Conservation (phyloP, 768 basidiomycete species). For the Mycena maculata region DNA sequence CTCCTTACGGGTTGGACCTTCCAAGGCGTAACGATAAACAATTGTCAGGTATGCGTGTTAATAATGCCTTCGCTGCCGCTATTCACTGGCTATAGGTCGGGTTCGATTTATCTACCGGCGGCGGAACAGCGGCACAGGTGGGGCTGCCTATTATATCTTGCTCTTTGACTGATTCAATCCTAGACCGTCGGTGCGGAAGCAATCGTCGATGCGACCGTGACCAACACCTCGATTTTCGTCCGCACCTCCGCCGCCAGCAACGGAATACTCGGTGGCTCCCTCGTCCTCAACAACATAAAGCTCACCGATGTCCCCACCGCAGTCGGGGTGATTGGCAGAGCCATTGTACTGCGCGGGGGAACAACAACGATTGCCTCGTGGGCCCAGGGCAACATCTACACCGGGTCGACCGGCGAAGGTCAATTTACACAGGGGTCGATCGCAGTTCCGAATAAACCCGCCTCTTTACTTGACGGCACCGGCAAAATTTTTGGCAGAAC, state of each 20-base stretch:
- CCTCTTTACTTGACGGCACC: slow-evolving; percentile 63
- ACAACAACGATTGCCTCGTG: slow-evolving; percentile 72
- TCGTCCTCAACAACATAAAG: slow-evolving; percentile 73
- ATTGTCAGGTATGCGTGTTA: slow-evolving; percentile 45
- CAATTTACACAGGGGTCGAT: slow-evolving; percentile 66
- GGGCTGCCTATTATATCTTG: not conserved
- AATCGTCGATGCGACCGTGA: slow-evolving; percentile 71
- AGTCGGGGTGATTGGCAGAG: slow-evolving; percentile 66
- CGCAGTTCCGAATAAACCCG: slow-evolving; percentile 62
- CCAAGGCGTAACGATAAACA: slow-evolving; percentile 55
- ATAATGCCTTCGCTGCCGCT: slow-evolving; percentile 18
- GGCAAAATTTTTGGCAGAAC: slow-evolving; percentile 71
- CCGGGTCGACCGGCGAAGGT: slow-evolving; percentile 56
- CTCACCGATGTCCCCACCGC: slow-evolving; percentile 71
- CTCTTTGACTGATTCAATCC: not conserved
- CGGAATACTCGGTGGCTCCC: slow-evolving; percentile 58
- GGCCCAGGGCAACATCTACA: slow-evolving; percentile 82
- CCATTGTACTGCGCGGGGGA: slow-evolving; percentile 67
- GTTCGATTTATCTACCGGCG: slow-evolving; percentile 67
- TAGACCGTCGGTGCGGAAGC: slow-evolving; percentile 70
- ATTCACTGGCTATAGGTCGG: slow-evolving; percentile 54
- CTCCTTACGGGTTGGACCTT: slow-evolving; percentile 67
- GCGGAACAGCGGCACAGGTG: slow-evolving; percentile 55
- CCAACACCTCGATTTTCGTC: slow-evolving; percentile 73
- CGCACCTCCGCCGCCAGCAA: slow-evolving; percentile 60